Base-by-base conservation (phyloP, 345 rosid species). In the Clausena lansium region DNA sequence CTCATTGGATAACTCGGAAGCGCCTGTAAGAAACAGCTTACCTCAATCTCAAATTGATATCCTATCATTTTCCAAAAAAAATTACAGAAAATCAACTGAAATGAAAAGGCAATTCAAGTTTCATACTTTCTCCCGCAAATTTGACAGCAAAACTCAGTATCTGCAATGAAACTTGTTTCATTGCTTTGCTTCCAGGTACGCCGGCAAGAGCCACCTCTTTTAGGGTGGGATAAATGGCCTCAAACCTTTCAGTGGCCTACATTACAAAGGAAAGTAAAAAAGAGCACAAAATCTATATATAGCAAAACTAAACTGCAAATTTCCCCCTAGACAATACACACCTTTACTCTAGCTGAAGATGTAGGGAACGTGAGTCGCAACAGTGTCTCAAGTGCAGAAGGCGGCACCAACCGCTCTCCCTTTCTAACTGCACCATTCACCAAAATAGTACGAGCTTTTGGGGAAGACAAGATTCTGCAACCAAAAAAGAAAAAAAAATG, bases 241-340 rank as follows among this genome's bases (percentile, higher is more conserved):
- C 92, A 74, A 92, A 88, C 84, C 97, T 88, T 87, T 92, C 97
- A 64, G 92, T 92, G 65, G 95, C 95, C 97, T 93, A 84, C 75
- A 77, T 33, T 54, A 30, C 70, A 70, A 71, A 27, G 36, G 4
- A 19, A 74, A 62, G 55, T 81, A 54, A 76, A 45, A 5, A 52
- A 52, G 81, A 75, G 67, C 63, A 28, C 50, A 8, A 30, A 61
- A 28, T 52, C 38, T 35, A 63, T 30, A 63, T 5, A 69, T 68
- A 35, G 36, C 27, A 59, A 36, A 27, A 35, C 36, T 27, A 32
- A 25, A 61, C 66, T 22, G 62, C 50, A 82, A 69, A 66, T 70
- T 11, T 45, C 69, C 65, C 66, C 28, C 39, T 19, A 66, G 73
- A 55, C 17, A 70, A 28, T n/a, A 77, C 78, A 60, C 75, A 88